These are phyloP conservation scores for Eragrostis tef DNA, from an alignment of 202 grass and related monocot species.

Conservation along the genomic window DNA sequence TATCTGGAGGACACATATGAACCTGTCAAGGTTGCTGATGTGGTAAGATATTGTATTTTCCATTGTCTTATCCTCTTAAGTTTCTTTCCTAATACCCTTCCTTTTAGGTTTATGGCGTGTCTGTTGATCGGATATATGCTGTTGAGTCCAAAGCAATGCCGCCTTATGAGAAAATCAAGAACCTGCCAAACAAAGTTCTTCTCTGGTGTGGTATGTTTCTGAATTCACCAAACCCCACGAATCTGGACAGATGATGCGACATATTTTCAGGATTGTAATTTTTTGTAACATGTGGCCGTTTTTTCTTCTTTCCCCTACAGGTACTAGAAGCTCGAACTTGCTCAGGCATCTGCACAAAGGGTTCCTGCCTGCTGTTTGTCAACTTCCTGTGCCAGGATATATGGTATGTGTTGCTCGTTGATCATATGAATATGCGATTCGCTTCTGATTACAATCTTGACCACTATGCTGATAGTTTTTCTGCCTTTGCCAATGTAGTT, in stretches of 20 bases:
- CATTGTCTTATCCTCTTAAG: background rate
- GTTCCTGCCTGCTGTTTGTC: constrained; percentile 65
- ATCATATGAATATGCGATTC: background rate
- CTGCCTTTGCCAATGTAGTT: constrained; percentile 45
- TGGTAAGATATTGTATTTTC: constrained; percentile 47
- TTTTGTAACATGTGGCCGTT: background rate
- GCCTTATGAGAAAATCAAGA: constrained; percentile 68
- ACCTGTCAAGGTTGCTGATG: constrained; percentile 64
- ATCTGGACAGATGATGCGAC: background rate
- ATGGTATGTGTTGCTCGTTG: constrained; percentile 57
- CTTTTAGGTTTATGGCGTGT: constrained; percentile 62
- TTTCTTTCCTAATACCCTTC: background rate
- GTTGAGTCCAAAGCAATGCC: constrained; percentile 62
- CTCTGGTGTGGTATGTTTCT: constrained; percentile 81
- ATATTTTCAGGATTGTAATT: background rate
- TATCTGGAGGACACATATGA: constrained; percentile 86
- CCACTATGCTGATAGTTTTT: background rate
- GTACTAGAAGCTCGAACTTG: constrained; percentile 79
- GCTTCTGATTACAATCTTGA: background rate
- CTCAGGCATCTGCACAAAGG: constrained; percentile 72
- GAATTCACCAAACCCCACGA: background rate
- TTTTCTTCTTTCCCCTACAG: constrained; percentile 7
- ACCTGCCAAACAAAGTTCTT: constrained; percentile 74
- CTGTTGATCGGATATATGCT: constrained; percentile 68
- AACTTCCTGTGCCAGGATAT: constrained; percentile 75